Percentiles rank a stretch among this genome's conserved stretches.
Evolutionary conservation across 2,329 filamentous ascomycete species (phyloP).

Genomic region (Simplicillium aogashimaense): DNA sequence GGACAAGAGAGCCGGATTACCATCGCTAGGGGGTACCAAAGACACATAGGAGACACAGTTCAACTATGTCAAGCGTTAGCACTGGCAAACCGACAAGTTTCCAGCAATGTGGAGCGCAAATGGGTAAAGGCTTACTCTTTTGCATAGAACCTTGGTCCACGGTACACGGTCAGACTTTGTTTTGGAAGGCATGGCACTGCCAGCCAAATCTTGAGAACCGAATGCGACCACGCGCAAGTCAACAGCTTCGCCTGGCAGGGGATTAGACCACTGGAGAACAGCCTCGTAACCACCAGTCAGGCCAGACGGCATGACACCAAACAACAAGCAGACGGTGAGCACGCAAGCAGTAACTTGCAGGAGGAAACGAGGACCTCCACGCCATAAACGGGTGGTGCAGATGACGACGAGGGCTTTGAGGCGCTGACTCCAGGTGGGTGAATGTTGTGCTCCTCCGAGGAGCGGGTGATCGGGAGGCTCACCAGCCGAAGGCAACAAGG

Average conservation of each 20-base stretch:
- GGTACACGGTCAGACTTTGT: neutral
- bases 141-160: constrained; percentile 3
- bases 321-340: neutral
- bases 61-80: constrained; percentile 22
- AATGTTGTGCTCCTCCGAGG: neutral
- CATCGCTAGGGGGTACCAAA: constrained; percentile 29
- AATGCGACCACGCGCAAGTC: constrained; percentile 3
- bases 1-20: constrained; percentile 39
- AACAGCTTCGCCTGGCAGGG: neutral
- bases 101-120: no score
- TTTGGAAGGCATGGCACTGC: constrained; percentile 1
- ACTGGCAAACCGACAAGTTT: neutral
- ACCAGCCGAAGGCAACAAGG: no score
- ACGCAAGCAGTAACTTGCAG: neutral
- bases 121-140: constrained; percentile 1
- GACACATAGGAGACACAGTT: constrained; percentile 35
- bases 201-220: constrained; percentile 4
- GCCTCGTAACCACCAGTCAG: neutral
- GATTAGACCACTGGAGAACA: neutral
- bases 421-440: neutral
- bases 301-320: neutral
- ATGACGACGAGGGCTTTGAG: neutral
- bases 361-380: neutral
- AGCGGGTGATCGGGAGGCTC: no score
- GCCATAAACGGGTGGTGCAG: neutral